Evolutionary conservation across 768 basidiomycete genomes (phyloP).

Genomic region (Filobasidium floriforme): DNA sequence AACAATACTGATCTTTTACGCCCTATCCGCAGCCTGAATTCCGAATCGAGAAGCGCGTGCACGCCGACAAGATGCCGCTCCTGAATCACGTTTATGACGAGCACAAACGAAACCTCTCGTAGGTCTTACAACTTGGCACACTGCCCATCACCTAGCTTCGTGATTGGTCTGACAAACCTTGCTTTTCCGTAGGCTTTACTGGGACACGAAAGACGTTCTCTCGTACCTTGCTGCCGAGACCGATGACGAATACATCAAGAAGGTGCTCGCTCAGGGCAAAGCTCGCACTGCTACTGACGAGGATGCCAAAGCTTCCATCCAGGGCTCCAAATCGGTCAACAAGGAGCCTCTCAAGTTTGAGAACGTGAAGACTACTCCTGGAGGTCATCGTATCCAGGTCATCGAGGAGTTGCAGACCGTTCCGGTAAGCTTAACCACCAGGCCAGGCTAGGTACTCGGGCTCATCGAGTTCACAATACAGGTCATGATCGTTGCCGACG

Average conservation of each 20-base stretch:
- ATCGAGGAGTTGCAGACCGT: slow-evolving; percentile 88
- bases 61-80: slow-evolving; percentile 98
- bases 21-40: slow-evolving; percentile 61
- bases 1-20: neutral
- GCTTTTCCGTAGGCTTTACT: slow-evolving; percentile 63
- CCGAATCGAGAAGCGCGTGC: slow-evolving; percentile 96
- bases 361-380: slow-evolving; percentile 46
- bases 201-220: slow-evolving; percentile 90
- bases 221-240: slow-evolving; percentile 90
- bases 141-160: neutral
- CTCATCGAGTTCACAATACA: slow-evolving; percentile 36
- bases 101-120: slow-evolving; percentile 69
- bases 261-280: slow-evolving; percentile 85
- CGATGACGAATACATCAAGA: slow-evolving; percentile 90
- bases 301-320: slow-evolving; percentile 40
- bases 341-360: slow-evolving; percentile 70
- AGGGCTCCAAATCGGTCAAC: slow-evolving; percentile 66
- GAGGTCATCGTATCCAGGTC: slow-evolving; percentile 92
- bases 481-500: slow-evolving; percentile 91
- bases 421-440: slow-evolving; percentile 56
- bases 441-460: neutral
- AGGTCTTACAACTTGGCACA: neutral
- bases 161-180: neutral
- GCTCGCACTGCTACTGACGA: slow-evolving; percentile 70
- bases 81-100: slow-evolving; percentile 98